Conservation (phyloP, 306 rosid genomes). For the Aeschynomene evenia region DNA sequence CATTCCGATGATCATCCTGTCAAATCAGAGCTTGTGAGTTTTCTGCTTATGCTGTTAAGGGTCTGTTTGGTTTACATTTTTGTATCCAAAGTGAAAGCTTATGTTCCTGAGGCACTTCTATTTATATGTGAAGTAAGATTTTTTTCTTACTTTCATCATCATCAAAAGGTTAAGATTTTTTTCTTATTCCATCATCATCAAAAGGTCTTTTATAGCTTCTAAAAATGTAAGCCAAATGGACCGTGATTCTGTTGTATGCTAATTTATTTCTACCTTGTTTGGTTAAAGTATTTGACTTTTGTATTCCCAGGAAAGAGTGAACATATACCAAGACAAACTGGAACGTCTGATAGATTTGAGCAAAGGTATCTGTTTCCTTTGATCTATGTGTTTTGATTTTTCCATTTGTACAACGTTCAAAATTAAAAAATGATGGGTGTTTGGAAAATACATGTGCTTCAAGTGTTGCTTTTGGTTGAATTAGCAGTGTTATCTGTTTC, state of each 20-base stretch:
- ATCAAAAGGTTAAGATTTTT: too few relatives aligned
- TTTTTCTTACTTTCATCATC: too few relatives aligned
- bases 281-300: constrained; percentile 6
- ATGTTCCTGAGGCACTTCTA: neutral
- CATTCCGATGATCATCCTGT: constrained; percentile 72
- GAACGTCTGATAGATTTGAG: constrained; percentile 55
- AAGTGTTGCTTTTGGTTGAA: neutral
- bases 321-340: constrained; percentile 65
- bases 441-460: neutral
- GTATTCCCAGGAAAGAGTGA: constrained; percentile 70
- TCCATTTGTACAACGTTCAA: neutral
- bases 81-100: neutral
- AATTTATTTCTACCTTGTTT: neutral
- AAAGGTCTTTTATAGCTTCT: neutral
- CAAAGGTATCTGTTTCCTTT: constrained; percentile 50
- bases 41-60: constrained; percentile 5
- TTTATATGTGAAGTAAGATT: too few relatives aligned
- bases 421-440: neutral
- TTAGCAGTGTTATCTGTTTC: constrained; percentile 1
- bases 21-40: constrained; percentile 79
- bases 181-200: neutral
- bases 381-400: neutral
- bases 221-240: neutral
- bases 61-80: neutral
- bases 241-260: neutral